Base-by-base conservation (phyloP, 345 rosid species). In the Clarkia xantiana region DNA sequence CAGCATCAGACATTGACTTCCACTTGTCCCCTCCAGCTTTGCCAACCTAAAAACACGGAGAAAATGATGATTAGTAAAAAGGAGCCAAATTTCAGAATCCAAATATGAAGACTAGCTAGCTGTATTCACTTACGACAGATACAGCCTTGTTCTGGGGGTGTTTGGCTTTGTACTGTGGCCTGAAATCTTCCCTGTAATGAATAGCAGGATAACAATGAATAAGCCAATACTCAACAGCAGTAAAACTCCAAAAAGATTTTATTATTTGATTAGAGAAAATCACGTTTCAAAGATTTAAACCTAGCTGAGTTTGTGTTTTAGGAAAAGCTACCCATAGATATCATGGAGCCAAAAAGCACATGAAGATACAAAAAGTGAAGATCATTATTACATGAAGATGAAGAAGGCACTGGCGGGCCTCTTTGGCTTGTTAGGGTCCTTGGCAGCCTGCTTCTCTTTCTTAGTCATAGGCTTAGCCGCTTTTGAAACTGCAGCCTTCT, bases 141-240 rank as follows among this genome's bases (percentile, higher is more conserved):
- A 91, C 98, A 3, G 98, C 79, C 64, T 91, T 91, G 82, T 91
- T 91, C 34, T 84, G 79, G 17, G 98, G 98, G 19, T 91, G 98
- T 0, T 86, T 95, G 71, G 75, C 81, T 64, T 91, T 91, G 77
- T 76, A 91, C 25, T 55, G 65, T 67, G 76, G 79, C 67, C 98
- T 86, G 67, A 91, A 91, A 18, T 84, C 94, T 64, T 91, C 98
- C 98, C 96, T 90, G 10, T 2, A 64, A 7, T 14, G 18, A 67
- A 29, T 29, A 29, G 8, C 9, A 0, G 36, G 36, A 7, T 11
- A 20, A n/a, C 41, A 22, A 22, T 22, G 25, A 22, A 14, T 12
- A 51, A n/a, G 12, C 11, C 22, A 51, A 51, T 13, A 51, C 3
- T n/a, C 55, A 36, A 10, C 17, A 52, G 4, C 10, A n/a, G 14